Evolutionary conservation across 2,329 filamentous ascomycete genomes (phyloP).

Genomic region (Penicillium brevicompactum): DNA sequence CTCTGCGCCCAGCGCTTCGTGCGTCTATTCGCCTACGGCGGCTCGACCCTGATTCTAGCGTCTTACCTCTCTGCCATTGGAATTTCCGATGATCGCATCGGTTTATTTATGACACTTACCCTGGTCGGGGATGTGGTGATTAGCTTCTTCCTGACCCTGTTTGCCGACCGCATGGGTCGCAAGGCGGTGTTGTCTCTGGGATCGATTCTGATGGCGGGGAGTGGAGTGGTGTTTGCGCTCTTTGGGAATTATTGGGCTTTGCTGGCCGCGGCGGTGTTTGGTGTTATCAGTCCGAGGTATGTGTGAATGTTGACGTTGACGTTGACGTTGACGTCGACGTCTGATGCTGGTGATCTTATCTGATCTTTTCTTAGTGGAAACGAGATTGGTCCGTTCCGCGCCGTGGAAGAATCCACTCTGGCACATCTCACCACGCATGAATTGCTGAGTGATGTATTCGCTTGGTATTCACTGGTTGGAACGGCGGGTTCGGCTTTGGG

Average conservation of each 20-base stretch:
- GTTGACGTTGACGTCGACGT: conserved; percentile 8
- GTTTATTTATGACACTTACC: conserved; percentile 67
- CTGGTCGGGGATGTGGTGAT: conserved; percentile 63
- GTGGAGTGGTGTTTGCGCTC: conserved; percentile 57
- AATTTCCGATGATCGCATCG: conserved; percentile 61
- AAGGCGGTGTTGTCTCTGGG: conserved; percentile 57
- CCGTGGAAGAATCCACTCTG: conserved; percentile 66
- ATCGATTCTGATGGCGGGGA: conserved; percentile 58
- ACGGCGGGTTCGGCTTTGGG: conserved; percentile 64
- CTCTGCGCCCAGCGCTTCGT: conserved; percentile 46
- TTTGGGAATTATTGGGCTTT: conserved; percentile 63
- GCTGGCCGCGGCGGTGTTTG: conserved; percentile 59
- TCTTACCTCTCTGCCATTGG: conserved; percentile 61
- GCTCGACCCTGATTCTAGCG: conserved; percentile 62
- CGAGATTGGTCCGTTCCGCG: conserved; percentile 69
- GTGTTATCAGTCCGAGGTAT: conserved; percentile 61
- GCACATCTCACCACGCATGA: conserved; percentile 60
- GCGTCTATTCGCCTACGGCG: conserved; percentile 67
- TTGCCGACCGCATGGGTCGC: conserved; percentile 62
- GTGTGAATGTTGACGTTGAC: neutral
- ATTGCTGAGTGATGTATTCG: conserved; percentile 63
- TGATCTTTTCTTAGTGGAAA: conserved; percentile 47
- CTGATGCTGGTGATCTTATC: neutral
- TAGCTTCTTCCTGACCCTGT: conserved; percentile 58
- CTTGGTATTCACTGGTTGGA: conserved; percentile 62